A percentile compares a stretch with the other conserved stretches of the same genome.
These are phyloP conservation scores for Lenwebbia sp. DNA, from an alignment of 345 rosid genomes.

Conservation along the genomic window DNA sequence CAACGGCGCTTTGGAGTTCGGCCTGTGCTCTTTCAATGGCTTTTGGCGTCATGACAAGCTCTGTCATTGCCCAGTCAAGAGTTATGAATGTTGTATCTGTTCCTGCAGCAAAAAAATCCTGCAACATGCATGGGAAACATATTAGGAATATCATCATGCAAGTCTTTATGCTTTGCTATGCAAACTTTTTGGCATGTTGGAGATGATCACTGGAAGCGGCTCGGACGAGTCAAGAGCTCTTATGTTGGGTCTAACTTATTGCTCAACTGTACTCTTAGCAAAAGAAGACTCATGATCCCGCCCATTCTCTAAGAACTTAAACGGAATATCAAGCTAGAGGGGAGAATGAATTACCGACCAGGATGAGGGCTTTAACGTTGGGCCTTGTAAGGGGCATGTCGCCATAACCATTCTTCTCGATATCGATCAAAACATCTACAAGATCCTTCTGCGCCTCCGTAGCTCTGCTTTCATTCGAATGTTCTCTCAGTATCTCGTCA, in stretches of 20 bases:
- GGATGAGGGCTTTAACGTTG: constrained; percentile 31
- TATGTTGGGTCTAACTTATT: background rate
- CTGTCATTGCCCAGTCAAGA: constrained; percentile 36
- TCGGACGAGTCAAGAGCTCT: background rate
- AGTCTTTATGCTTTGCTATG: background rate
- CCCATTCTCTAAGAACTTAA: background rate
- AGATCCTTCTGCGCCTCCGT: constrained; percentile 13
- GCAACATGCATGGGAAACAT: background rate
- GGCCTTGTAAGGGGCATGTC: constrained; percentile 23
- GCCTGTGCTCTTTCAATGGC: constrained; percentile 27
- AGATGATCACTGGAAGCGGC: background rate
- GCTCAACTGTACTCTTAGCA: background rate
- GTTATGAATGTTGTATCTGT: constrained; percentile 23
- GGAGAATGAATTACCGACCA: constrained; percentile 15
- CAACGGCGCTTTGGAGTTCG: constrained; percentile 23
- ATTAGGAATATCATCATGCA: background rate
- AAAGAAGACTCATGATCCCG: background rate
- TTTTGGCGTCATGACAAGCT: constrained; percentile 22
- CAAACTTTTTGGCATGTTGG: background rate
- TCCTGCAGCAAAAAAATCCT: constrained; percentile 38
- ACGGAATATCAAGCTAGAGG: background rate
- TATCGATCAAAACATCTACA: constrained; percentile 20
- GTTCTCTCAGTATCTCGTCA: constrained; percentile 22
- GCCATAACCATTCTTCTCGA: constrained; percentile 7
- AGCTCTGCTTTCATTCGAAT: background rate